Base-by-base conservation (phyloP, 768 basidiomycete species). In the Suillus americanus region DNA sequence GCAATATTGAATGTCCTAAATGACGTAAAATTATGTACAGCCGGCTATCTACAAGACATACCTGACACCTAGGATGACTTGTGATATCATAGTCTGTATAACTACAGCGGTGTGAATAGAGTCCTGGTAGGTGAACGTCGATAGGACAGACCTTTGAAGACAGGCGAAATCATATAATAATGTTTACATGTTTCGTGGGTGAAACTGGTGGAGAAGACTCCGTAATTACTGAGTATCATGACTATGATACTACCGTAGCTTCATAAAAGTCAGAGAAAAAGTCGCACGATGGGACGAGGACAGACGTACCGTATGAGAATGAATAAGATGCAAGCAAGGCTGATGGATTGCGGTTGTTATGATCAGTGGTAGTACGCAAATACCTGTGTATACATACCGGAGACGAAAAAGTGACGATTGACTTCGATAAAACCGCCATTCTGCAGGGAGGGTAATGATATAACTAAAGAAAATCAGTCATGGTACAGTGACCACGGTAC, bases 21-120 rank as follows among this genome's bases (percentile, higher is more conserved):
- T 14, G 16, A n/a, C 5, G 20, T 13, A n/a, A 55, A 13, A 54
- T 38, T 35, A 5, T 12, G 12, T 50, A 41, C 33, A 18, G 33
- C 13, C 5, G 8, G 46, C 6, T 40, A 38, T 5, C 3, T 20
- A 51, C 12, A 9, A 45, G 0, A 5, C 57, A n/a, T 72, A 86
- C 88, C 88, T 81, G 59, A 88, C 73, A 9, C 84, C 89, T 48
- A 91, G 70, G 61, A 91, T 89, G 7, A 82, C 77, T 69, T 91
- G 89, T 7, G 89, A 89, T 53, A 88, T 78, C 83, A 86, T 86
- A 0, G 79, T 77, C 73, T 90, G 89, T 7, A 88, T 23, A 5
- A 86, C 89, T 90, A 63, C 12, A 61, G 46, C 9, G 1, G n/a
- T 5, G 51, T 25, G 37, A 64, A 68, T n/a, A 72, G 62, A 35